Conservation (phyloP, 2,329 filamentous ascomycete genomes). For the Blastomyces parvus region DNA sequence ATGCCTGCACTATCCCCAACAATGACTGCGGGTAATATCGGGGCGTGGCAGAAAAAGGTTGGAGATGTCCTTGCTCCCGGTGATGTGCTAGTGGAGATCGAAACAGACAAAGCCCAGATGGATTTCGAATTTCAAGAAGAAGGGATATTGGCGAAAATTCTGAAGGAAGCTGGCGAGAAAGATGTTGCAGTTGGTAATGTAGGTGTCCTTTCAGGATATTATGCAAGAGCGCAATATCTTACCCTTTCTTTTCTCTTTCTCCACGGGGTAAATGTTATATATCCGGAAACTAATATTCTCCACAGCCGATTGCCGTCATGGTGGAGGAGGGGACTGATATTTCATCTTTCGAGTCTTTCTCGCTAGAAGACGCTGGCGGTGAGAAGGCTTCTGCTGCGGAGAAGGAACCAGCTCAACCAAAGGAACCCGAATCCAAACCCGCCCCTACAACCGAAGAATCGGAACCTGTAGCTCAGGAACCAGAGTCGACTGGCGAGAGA, state of each 20-base stretch:
- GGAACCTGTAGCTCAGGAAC: slow-evolving; percentile 38
- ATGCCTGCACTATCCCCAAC: slow-evolving; percentile 98
- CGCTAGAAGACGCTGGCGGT: slow-evolving; percentile 80
- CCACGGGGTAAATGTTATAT: neutral
- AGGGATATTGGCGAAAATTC: slow-evolving; percentile 84
- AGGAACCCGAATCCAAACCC: slow-evolving; percentile 42
- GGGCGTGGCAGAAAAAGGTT: slow-evolving; percentile 93
- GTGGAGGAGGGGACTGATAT: slow-evolving; percentile 87
- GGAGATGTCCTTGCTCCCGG: slow-evolving; percentile 81
- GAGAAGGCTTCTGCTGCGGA: slow-evolving; percentile 58
- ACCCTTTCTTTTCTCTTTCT: neutral
- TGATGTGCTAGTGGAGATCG: slow-evolving; percentile 94
- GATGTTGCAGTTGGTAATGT: slow-evolving; percentile 91
- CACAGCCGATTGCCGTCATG: slow-evolving; percentile 85
- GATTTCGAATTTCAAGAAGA: slow-evolving; percentile 99
- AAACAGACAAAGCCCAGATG: slow-evolving; percentile 99
- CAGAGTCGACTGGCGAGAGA: slow-evolving; percentile 62
- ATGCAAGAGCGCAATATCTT: neutral
- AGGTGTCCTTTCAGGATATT: slow-evolving; percentile 37
- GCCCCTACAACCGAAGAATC: slow-evolving; percentile 53
- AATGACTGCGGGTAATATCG: slow-evolving; percentile 95
- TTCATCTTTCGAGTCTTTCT: slow-evolving; percentile 79
- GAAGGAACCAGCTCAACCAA: slow-evolving; percentile 48
- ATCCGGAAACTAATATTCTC: slow-evolving; percentile 15
- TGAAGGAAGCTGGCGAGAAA: slow-evolving; percentile 88